Conservation (phyloP, 768 basidiomycete genomes). For the Lentinula aciculospora region DNA sequence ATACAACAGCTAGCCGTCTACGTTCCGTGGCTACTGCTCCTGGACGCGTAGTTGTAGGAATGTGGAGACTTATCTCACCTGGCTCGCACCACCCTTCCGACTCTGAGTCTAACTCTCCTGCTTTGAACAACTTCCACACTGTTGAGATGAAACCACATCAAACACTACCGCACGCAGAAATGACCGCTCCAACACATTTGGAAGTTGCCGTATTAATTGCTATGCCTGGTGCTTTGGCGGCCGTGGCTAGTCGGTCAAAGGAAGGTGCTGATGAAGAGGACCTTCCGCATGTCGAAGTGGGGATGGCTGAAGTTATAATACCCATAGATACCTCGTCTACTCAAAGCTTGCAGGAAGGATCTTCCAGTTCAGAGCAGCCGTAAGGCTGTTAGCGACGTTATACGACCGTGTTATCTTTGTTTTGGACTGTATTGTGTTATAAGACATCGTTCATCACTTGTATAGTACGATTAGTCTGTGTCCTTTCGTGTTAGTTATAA, state of each 20-base stretch:
- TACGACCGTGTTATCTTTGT: background rate
- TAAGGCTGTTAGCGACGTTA: background rate
- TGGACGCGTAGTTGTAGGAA: background rate
- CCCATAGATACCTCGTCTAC: background rate
- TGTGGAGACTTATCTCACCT: background rate
- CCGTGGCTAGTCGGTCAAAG: constrained; percentile 4
- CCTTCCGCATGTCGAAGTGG: constrained; percentile 28
- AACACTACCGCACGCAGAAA: constrained; percentile 1
- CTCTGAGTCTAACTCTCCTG: background rate
- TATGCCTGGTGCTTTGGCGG: constrained; percentile 27
- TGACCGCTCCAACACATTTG: constrained; percentile 19
- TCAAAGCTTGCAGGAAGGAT: background rate
- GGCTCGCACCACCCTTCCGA: background rate
- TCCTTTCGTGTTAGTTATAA: background rate
- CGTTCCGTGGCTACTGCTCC: background rate
- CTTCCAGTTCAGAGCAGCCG: background rate
- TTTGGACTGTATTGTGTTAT: background rate
- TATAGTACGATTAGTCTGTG: background rate
- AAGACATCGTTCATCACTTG: background rate
- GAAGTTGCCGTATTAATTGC: constrained; percentile 38
- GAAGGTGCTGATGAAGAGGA: constrained; percentile 15
- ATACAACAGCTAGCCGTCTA: background rate
- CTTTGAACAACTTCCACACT: constrained; percentile 19
- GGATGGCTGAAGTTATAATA: constrained; percentile 19
- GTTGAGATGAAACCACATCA: constrained; percentile 7